Evolutionary conservation across 116 monocot species (phyloP).

Genomic region (Zostera marina): DNA sequence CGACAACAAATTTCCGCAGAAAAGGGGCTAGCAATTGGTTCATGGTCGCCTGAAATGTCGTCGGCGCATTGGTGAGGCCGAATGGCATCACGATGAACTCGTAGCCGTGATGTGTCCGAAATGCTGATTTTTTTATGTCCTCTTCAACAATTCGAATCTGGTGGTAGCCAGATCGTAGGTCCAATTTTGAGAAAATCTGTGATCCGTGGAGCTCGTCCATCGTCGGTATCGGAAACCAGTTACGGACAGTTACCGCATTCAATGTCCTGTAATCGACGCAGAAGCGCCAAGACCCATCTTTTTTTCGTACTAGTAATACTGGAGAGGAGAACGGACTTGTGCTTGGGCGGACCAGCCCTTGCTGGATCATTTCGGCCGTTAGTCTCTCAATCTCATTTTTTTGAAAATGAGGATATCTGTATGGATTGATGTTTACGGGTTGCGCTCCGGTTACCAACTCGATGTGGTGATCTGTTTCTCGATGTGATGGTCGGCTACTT

Average conservation of each 20-base stretch:
- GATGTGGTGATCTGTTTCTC: no score
- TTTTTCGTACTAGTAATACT: neutral
- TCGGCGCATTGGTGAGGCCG: neutral
- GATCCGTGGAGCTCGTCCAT: constrained; percentile 1
- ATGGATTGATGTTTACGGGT: no score
- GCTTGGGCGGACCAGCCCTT: no score
- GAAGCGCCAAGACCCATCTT: neutral
- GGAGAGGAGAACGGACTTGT: no score
- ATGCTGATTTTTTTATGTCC: neutral
- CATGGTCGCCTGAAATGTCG: neutral
- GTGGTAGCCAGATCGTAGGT: neutral
- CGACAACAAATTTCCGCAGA: neutral
- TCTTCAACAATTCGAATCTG: neutral
- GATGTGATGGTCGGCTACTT: no score
- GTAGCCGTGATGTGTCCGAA: neutral
- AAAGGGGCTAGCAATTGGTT: neutral
- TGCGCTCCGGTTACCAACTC: no score
- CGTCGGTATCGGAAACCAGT: neutral
- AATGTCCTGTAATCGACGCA: neutral
- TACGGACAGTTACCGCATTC: neutral
- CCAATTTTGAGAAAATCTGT: neutral
- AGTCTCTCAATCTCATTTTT: no score
- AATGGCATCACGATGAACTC: constrained; percentile 1
- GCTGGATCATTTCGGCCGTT: no score
- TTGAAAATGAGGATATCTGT: no score